These are phyloP conservation scores for Malus sylvestris DNA, from an alignment of 306 rosid species.

Conservation along the genomic window DNA sequence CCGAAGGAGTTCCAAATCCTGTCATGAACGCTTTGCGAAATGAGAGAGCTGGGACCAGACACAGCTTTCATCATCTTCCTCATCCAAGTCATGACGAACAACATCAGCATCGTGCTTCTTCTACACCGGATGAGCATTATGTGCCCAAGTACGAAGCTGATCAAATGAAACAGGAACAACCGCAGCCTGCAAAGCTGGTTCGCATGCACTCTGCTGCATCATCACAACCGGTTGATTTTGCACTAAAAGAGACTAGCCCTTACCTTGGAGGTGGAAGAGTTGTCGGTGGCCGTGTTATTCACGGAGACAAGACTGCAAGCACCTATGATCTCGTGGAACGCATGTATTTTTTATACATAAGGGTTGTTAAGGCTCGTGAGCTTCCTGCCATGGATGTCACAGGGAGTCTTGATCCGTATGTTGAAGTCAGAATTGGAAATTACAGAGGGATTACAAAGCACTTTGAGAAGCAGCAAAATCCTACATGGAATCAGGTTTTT, in stretches of 20 bases:
- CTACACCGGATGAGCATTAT: slow-evolving; percentile 35
- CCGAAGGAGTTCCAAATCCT: slow-evolving; percentile 3
- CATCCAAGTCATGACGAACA: slow-evolving; percentile 31
- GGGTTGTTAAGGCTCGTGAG: slow-evolving; percentile 81
- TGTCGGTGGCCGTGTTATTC: slow-evolving; percentile 71
- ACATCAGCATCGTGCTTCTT: slow-evolving; percentile 32
- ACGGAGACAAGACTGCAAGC: slow-evolving; percentile 65
- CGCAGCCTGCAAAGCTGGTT: slow-evolving; percentile 47
- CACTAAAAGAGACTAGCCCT: slow-evolving; percentile 90
- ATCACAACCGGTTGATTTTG: slow-evolving; percentile 65
- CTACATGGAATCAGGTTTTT: slow-evolving; percentile 80
- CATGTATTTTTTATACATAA: slow-evolving; percentile 79
- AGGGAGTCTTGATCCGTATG: slow-evolving; percentile 78
- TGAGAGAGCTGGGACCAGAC: slow-evolving; percentile 37
- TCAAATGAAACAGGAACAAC: slow-evolving; percentile 44
- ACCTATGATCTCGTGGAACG: slow-evolving; percentile 84
- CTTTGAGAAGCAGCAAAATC: slow-evolving; percentile 67
- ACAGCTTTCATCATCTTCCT: slow-evolving; percentile 67
- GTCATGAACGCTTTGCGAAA: slow-evolving; percentile 11
- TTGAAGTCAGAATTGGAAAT: slow-evolving; percentile 81
- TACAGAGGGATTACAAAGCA: slow-evolving; percentile 76
- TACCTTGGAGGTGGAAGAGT: slow-evolving; percentile 89
- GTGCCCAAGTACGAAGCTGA: slow-evolving; percentile 47
- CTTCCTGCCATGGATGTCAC: slow-evolving; percentile 83
- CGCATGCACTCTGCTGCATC: slow-evolving; percentile 53